Conservation (phyloP, 805 yeast species). For the Yamadazyma nakazawae region DNA sequence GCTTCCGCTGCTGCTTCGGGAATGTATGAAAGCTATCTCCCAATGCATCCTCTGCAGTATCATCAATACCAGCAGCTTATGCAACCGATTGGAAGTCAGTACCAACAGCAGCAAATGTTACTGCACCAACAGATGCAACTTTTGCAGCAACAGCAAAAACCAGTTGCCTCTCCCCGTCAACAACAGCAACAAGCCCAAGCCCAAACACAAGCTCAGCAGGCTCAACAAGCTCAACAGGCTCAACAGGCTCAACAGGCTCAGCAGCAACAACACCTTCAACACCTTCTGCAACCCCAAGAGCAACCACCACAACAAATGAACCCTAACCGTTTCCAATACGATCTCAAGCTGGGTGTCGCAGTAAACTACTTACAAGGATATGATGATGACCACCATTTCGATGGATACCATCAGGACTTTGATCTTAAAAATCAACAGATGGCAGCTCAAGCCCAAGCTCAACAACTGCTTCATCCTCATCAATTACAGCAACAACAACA, state of each 20-base stretch:
- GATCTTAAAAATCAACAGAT: constrained; percentile 2
- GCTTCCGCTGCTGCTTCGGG: constrained; percentile 9
- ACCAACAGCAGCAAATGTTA: constrained; percentile 2
- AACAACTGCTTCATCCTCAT: constrained; percentile 9
- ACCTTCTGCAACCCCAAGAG: constrained; percentile 4
- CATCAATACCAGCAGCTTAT: constrained; percentile 16
- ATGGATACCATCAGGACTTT: constrained; percentile 6
- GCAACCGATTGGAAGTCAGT: constrained; percentile 4
- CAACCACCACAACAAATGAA: constrained; percentile 1
- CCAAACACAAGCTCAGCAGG: constrained; percentile 16
- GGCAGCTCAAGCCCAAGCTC: constrained; percentile 2
- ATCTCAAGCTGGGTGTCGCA: neutral
- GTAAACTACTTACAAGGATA: neutral
- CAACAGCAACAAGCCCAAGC: constrained; percentile 8
- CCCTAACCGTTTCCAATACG: neutral
- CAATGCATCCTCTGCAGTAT: constrained; percentile 16
- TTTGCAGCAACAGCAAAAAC: constrained; percentile 15
- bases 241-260: constrained; percentile 7
- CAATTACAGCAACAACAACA: constrained; percentile 11
- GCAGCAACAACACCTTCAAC: constrained; percentile 10
- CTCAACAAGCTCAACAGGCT: constrained; percentile 11
- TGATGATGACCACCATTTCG: constrained; percentile 7
- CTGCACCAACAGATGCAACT: constrained; percentile 4
- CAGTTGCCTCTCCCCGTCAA: constrained; percentile 13
- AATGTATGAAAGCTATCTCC: constrained; percentile 13